These are phyloP conservation scores for Aspergillus quadricinctus DNA, from an alignment of 2,329 filamentous ascomycete species.

Conservation along the genomic window DNA sequence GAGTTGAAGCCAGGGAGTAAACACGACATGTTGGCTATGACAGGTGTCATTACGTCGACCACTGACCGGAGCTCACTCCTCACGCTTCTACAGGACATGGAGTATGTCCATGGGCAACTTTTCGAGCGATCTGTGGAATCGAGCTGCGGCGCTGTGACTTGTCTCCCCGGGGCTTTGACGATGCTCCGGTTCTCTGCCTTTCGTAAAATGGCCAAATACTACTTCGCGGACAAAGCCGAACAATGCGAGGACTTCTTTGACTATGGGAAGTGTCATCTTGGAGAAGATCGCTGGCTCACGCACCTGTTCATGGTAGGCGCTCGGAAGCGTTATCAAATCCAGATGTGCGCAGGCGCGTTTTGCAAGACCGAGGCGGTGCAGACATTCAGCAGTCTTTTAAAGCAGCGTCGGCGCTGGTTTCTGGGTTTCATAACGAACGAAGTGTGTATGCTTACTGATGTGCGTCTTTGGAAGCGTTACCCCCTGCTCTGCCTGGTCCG, in stretches of 20 bases:
- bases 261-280: conserved; percentile 90
- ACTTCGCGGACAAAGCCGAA: conserved; percentile 95
- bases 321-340: conserved; percentile 88
- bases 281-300: conserved; percentile 94
- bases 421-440: conserved; percentile 97
- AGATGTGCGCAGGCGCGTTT: conserved; percentile 95
- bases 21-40: conserved; percentile 94
- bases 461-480: conserved; percentile 85
- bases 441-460: conserved; percentile 95
- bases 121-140: conserved; percentile 96
- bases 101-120: conserved; percentile 94
- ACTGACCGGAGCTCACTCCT: conserved; percentile 84
- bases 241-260: conserved; percentile 95
- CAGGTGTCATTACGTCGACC: conserved; percentile 91
- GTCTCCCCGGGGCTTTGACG: conserved; percentile 88
- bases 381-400: conserved; percentile 76
- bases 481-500: conserved; percentile 79
- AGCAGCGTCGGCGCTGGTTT: conserved; percentile 95
- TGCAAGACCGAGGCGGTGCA: conserved; percentile 98
- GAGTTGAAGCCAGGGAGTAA: conserved; percentile 90
- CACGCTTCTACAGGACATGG: conserved; percentile 93
- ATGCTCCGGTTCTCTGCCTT: conserved; percentile 96
- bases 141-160: conserved; percentile 88
- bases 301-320: conserved; percentile 99
- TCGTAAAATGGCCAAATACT: conserved; percentile 94